Conservation (phyloP, 2,329 filamentous ascomycete genomes). For the Penicillium sp. region DNA sequence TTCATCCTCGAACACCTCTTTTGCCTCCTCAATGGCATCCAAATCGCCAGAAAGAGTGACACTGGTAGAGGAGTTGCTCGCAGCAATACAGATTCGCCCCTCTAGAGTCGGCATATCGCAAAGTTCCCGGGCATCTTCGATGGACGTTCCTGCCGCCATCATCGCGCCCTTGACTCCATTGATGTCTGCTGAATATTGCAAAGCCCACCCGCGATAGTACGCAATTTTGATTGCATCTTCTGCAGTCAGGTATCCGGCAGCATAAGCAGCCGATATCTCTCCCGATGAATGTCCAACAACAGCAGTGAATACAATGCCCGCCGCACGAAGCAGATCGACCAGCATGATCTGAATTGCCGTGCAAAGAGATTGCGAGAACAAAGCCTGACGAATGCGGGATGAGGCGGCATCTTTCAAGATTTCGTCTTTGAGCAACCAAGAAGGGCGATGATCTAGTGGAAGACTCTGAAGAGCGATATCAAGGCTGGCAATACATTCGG, state of each 20-base stretch:
- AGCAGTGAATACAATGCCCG: conserved; percentile 35
- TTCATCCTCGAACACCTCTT: conserved; percentile 32
- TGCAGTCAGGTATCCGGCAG: conserved; percentile 45
- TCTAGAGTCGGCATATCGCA: conserved; percentile 26
- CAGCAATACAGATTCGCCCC: conserved; percentile 33
- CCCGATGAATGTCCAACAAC: conserved; percentile 54
- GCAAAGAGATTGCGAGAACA: conserved; percentile 26
- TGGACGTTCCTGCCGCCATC: conserved; percentile 48
- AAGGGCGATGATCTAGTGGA: conserved; percentile 21
- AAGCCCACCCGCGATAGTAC: conserved; percentile 47
- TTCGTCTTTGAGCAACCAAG: conserved; percentile 22
- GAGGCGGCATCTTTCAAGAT: conserved; percentile 10
- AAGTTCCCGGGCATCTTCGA: conserved; percentile 38
- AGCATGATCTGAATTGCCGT: conserved; percentile 31
- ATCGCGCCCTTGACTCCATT: conserved; percentile 44
- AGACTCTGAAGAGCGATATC: conserved; percentile 20
- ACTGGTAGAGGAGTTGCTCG: conserved; percentile 42
- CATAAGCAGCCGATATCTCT: conserved; percentile 54
- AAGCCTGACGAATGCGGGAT: conserved; percentile 20
- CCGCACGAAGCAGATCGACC: conserved; percentile 27
- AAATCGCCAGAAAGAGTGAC: conserved; percentile 49
- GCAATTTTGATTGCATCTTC: conserved; percentile 47
- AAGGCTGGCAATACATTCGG: conserved; percentile 14
- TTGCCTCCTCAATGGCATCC: conserved; percentile 33
- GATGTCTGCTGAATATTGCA: conserved; percentile 14